Evolutionary conservation across 106 monocot genomes (phyloP).

Genomic region (Alisma plantagoaquatica): DNA sequence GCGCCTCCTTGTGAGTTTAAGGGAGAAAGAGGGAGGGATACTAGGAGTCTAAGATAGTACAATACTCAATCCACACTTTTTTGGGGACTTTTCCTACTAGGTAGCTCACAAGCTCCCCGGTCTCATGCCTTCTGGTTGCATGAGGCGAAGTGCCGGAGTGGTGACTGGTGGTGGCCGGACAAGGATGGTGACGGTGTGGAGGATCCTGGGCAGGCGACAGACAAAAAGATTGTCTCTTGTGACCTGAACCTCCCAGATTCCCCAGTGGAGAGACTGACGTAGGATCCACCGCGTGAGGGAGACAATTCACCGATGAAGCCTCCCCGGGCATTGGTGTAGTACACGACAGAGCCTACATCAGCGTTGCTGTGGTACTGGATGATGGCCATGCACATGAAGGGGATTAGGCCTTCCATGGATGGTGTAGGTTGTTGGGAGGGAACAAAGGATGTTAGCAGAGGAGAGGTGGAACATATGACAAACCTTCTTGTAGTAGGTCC

Average conservation of each 20-base stretch:
- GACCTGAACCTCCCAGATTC: conserved; percentile 7
- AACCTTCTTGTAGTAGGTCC: no score
- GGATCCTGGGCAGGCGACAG: neutral
- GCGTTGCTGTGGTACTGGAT: conserved; percentile 5
- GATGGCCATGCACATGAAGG: conserved; percentile 10
- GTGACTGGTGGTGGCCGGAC: no score
- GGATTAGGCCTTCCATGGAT: conserved; percentile 18
- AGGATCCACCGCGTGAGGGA: neutral
- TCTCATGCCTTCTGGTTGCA: no score
- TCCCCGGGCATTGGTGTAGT: neutral
- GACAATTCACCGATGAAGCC: neutral
- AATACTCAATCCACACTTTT: no score
- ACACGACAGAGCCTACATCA: no score
- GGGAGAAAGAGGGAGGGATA: no score
- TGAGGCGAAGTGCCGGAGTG: conserved; percentile 2
- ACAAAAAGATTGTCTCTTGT: conserved; percentile 1
- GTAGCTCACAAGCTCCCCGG: no score
- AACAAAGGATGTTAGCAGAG: no score
- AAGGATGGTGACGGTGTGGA: neutral
- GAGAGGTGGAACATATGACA: no score
- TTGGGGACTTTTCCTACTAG: no score
- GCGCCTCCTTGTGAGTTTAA: no score
- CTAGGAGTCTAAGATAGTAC: no score
- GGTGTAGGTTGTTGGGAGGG: neutral
- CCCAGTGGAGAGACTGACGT: conserved; percentile 6